Percentiles rank a stretch among this genome's conserved stretches.
Conservation (phyloP, 1,139 yeast species). For the Taiozyma sp. region DNA sequence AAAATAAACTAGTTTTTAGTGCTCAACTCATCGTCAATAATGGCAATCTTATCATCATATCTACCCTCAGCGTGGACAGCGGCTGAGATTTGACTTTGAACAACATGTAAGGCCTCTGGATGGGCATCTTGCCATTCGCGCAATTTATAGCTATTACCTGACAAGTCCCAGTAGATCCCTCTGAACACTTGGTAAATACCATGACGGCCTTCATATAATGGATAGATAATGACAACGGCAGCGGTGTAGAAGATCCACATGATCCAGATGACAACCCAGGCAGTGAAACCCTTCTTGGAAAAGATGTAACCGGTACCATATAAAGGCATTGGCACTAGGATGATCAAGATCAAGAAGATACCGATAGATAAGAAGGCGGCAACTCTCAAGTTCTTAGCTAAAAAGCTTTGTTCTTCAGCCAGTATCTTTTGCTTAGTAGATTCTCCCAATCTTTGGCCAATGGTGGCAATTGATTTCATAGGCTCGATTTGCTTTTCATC, state of each 20-base stretch:
- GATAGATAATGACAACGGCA: conserved; percentile 52
- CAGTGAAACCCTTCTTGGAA: conserved; percentile 68
- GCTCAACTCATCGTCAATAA: conserved; percentile 19
- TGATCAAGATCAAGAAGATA: conserved; percentile 53
- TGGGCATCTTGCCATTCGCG: conserved; percentile 65
- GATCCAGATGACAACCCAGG: conserved; percentile 74
- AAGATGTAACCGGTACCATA: conserved; percentile 70
- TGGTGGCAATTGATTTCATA: conserved; percentile 25
- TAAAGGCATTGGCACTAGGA: conserved; percentile 89
- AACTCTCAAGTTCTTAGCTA: conserved; percentile 45
- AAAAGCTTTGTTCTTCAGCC: conserved; percentile 39
- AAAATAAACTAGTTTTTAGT: background rate
- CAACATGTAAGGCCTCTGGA: conserved; percentile 68
- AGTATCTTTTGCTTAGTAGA: conserved; percentile 30
- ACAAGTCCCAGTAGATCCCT: conserved; percentile 78
- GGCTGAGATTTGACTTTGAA: conserved; percentile 48
- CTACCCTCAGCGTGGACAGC: conserved; percentile 18
- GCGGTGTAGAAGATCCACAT: conserved; percentile 64
- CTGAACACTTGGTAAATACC: conserved; percentile 58
- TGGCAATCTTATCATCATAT: conserved; percentile 11
- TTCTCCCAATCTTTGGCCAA: conserved; percentile 41
- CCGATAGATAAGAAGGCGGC: conserved; percentile 52
- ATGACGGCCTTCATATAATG: conserved; percentile 61
- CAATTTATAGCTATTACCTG: conserved; percentile 69
- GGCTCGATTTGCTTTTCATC: conserved; percentile 37